Conservation (phyloP, 768 basidiomycete genomes). For the Clavaria fumosa region DNA sequence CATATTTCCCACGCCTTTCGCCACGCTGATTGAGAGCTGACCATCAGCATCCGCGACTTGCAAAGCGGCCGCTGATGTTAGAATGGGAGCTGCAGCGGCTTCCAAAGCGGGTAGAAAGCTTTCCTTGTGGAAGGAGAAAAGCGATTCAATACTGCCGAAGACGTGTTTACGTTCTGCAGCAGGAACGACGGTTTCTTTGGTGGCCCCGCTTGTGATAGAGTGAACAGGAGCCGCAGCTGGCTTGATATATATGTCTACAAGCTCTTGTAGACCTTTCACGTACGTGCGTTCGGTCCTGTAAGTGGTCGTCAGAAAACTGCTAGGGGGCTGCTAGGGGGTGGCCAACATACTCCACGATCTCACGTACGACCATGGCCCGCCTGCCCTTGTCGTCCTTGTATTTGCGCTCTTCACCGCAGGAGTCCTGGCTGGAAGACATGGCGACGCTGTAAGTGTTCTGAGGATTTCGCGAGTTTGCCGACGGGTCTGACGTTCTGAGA, state of each 20-base stretch:
- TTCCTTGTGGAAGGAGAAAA: conserved; percentile 85
- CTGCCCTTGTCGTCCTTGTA: conserved; percentile 85
- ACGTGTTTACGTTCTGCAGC: conserved; percentile 77
- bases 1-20: conserved; percentile 69
- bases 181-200: conserved; percentile 78
- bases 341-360: conserved; percentile 72
- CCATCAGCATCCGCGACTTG: conserved; percentile 53
- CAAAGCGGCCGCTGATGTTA: conserved; percentile 31
- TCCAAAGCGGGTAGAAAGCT: conserved; percentile 89
- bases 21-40: conserved; percentile 55
- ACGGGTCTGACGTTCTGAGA: conserved; percentile 51
- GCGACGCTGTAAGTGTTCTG: conserved; percentile 52
- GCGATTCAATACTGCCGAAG: conserved; percentile 77
- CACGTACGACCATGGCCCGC: conserved; percentile 69
- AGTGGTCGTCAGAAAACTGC: too few species aligned
- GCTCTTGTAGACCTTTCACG: conserved; percentile 83
- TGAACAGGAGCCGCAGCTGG: conserved; percentile 62
- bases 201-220: conserved; percentile 49
- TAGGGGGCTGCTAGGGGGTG: too few species aligned
- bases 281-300: conserved; percentile 86
- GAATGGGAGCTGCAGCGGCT: conserved; percentile 52
- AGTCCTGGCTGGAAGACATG: conserved; percentile 61
- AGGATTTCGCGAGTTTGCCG: conserved; percentile 43
- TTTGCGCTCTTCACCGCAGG: conserved; percentile 67
- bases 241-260: conserved; percentile 90